Evolutionary conservation across 2,329 filamentous ascomycete species (phyloP), one percentile per base, ranked within the genome.

Genomic region (Hymenoscyphus occultus): DNA sequence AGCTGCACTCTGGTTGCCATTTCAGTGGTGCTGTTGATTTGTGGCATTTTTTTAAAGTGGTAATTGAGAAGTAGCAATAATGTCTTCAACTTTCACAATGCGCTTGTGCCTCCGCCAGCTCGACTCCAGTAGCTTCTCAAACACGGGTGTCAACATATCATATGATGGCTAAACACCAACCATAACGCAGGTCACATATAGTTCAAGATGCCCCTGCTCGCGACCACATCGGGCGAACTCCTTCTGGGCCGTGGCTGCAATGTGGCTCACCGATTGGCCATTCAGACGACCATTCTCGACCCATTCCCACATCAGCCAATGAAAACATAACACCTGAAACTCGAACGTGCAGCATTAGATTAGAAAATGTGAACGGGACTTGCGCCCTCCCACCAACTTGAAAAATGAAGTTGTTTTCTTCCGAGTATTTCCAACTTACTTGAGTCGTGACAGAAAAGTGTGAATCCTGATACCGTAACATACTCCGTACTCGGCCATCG

Each of bases 1-100:
- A 51, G 45, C 22, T 51, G 45, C 22, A 51, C 45, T 51, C 10
- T 51, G 45, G 54, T n/a, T 10, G 61, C 39, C 51, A 63, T 57
- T 56, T 40, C 35, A 19, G 16, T 35, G 35, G 56, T 58, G 56
- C n/a, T 13, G 35, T 28, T 32, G 14, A 60, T 40, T 42, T 9
- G n/a, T 28, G 22, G 22, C 35, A 28, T 39, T 60, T 59, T 40
- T 28, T 39, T 42, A 16, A 40, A 14, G 13, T 40, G 19, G n/a
- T 14, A 10, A 22, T 51, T 12, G n/a, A 22, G n/a, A 45, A 45
- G 19, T 51, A 51, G 45, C n/a, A 51, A n/a, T n/a, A 51, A 51
- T 16, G 45, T 51, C 10, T n/a, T 10, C 45, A 51, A 28, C 10
- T 22, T 13, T 51, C 45, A 51, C 45, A 51, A 51, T 28, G 45